Percentiles rank a stretch among this genome's conserved stretches.
Evolutionary conservation across 441 rosid genomes (phyloP).

Genomic region (Sinapis alba): DNA sequence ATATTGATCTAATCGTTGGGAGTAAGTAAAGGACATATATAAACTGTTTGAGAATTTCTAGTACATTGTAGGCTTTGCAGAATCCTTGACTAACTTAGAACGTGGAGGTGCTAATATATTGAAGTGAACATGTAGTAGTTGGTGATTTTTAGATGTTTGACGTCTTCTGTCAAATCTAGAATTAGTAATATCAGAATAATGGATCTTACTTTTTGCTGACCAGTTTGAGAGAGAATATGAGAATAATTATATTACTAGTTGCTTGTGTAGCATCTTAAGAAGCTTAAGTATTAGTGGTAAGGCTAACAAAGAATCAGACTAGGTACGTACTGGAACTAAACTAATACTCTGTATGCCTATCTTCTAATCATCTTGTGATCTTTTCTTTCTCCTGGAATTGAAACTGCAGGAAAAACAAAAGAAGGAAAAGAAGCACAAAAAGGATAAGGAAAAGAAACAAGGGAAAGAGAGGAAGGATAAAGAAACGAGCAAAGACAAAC

Average conservation of each 20-base stretch:
- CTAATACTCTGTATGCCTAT: slow-evolving; percentile 5
- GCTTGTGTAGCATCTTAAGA: slow-evolving; percentile 6
- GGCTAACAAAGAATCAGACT: neutral
- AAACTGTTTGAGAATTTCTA: neutral
- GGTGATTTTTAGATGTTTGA: slow-evolving; percentile 12
- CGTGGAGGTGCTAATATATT: neutral
- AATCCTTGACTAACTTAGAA: neutral
- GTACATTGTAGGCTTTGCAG: neutral
- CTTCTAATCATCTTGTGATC: slow-evolving; percentile 2
- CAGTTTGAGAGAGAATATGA: neutral
- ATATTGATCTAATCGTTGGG: slow-evolving; percentile 1
- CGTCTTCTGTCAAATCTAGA: neutral
- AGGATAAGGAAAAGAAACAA: slow-evolving; percentile 59
- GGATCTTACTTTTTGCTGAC: neutral
- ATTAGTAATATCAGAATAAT: neutral
- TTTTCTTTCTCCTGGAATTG: slow-evolving; percentile 10
- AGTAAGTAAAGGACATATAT: slow-evolving; percentile 6
- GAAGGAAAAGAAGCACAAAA: slow-evolving; percentile 64
- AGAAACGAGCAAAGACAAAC: slow-evolving; percentile 59
- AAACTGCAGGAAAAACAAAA: slow-evolving; percentile 55
- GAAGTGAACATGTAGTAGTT: slow-evolving; percentile 2
- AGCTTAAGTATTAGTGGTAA: neutral
- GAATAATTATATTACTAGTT: neutral
- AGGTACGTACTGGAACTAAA: neutral
- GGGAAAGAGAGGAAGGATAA: slow-evolving; percentile 58